phyloP scores from a whole-genome alignment of 169 alveolate genomes.

The Babesia ovis region DNA sequence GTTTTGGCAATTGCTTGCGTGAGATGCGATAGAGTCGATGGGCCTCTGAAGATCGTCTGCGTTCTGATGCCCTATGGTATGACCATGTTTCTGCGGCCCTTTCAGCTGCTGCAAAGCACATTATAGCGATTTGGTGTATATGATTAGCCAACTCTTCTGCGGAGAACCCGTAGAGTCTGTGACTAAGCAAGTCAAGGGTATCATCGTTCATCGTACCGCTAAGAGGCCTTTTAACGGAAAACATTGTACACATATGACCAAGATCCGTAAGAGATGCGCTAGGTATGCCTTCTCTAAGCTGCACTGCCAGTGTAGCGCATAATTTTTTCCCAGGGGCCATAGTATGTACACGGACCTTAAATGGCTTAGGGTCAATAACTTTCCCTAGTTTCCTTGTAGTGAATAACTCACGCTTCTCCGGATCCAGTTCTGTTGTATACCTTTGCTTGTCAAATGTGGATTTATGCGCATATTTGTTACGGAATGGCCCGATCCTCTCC shows the following conservation, averaged over 20 bases:
- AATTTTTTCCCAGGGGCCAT: constrained; percentile 66
- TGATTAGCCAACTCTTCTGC: constrained; percentile 18
- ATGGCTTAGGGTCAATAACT: constrained; percentile 65
- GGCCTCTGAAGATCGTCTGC: constrained; percentile 20
- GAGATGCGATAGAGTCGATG: constrained; percentile 33
- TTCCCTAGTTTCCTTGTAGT: constrained; percentile 49
- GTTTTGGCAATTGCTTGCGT: constrained; percentile 17
- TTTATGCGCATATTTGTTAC: background rate
- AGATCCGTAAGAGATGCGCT: constrained; percentile 27
- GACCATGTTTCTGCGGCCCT: constrained; percentile 56
- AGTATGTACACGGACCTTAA: constrained; percentile 41
- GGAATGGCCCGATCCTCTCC: background rate
- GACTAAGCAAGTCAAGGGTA: constrained; percentile 47
- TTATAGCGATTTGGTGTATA: constrained; percentile 20
- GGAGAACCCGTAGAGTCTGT: constrained; percentile 10
- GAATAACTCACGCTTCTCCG: constrained; percentile 50
- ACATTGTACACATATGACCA: constrained; percentile 43
- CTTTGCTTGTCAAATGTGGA: background rate
- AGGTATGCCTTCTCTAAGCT: constrained; percentile 42
- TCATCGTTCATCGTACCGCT: constrained; percentile 65
- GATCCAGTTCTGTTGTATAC: constrained; percentile 59
- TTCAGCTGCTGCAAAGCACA: constrained; percentile 39
- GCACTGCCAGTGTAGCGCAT: constrained; percentile 42
- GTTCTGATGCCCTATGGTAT: constrained; percentile 20
- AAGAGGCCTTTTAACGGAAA: constrained; percentile 44